Evolutionary conservation across 2,329 filamentous ascomycete species (phyloP).

Genomic region (Penicillium sp.): DNA sequence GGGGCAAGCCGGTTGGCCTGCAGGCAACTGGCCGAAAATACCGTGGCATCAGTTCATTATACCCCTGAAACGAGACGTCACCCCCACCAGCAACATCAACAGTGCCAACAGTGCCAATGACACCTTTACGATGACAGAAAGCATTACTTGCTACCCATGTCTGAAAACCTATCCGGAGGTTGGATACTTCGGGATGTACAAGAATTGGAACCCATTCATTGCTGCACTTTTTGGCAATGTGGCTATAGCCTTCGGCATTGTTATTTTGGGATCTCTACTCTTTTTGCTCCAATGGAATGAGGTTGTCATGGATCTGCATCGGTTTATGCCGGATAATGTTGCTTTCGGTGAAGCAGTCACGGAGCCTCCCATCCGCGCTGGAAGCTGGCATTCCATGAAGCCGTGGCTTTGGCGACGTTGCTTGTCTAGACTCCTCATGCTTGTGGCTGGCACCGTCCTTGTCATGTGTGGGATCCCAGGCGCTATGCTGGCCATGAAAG

Average conservation of each 20-base stretch:
- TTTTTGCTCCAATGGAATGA: not conserved
- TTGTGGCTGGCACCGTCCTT: not conserved
- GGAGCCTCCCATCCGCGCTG: not conserved
- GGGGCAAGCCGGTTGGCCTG: constrained; percentile 37
- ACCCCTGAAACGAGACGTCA: constrained; percentile 26
- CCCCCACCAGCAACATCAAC: not conserved
- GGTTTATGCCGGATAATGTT: not conserved
- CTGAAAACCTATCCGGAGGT: not conserved
- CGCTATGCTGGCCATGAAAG: not conserved
- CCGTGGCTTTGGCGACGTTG: not conserved
- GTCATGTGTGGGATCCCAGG: not conserved
- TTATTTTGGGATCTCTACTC: not conserved
- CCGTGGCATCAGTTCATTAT: constrained; percentile 44
- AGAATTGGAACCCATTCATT: not conserved
- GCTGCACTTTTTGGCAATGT: not conserved
- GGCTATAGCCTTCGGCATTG: too few relatives aligned
- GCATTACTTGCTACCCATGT: not conserved
- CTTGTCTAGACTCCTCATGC: not conserved
- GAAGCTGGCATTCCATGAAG: not conserved
- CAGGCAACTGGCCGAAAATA: constrained; percentile 35
- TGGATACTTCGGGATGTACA: not conserved
- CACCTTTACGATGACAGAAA: not conserved
- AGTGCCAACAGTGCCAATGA: not conserved
- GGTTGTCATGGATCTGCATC: not conserved
- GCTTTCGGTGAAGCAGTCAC: not conserved